A percentile compares a stretch with the other conserved stretches of the same genome.
Evolutionary conservation across 2,329 filamentous ascomycete species (phyloP).

Genomic region (Alternaria arbusti): DNA sequence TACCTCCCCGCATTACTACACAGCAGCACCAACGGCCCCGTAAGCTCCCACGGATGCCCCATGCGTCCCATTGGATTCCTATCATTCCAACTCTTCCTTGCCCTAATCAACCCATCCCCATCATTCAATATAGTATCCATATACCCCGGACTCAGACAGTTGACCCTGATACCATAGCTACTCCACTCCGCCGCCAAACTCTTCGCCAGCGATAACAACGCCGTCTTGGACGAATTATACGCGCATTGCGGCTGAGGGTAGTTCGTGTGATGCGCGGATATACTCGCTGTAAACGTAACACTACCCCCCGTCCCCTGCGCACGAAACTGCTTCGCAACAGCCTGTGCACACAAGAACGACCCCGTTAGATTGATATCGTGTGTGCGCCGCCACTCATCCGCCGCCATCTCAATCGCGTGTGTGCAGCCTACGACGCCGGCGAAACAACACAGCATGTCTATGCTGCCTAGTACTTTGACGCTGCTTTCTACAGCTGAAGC

Average conservation of each 20-base stretch:
- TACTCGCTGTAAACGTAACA: conserved; percentile 71
- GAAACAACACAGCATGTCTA: conserved; percentile 68
- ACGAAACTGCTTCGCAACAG: conserved; percentile 56
- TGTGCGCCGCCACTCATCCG: conserved; percentile 66
- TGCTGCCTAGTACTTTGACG: conserved; percentile 54
- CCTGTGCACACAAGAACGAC: conserved; percentile 72
- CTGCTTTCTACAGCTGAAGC: conserved; percentile 47
- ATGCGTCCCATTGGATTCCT: conserved; percentile 70
- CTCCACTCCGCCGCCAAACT: conserved; percentile 77
- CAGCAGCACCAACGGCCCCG: conserved; percentile 67
- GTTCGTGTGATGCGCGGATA: conserved; percentile 72
- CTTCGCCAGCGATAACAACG: conserved; percentile 67
- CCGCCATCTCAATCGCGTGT: conserved; percentile 65
- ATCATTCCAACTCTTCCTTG: conserved; percentile 62
- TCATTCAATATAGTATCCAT: conserved; percentile 80
- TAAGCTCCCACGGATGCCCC: conserved; percentile 68
- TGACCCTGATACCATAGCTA: conserved; percentile 71
- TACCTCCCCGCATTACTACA: conserved; percentile 68
- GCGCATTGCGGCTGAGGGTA: conserved; percentile 74
- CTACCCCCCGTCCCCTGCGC: conserved; percentile 59
- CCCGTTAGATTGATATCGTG: conserved; percentile 77
- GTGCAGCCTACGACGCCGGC: conserved; percentile 71
- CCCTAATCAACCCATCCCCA: conserved; percentile 63
- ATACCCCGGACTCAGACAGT: conserved; percentile 74
- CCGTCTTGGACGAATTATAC: conserved; percentile 77